Evolutionary conservation across 371 early-diverging fungal genomes (phyloP), one percentile per base, ranked within the genome.

Genomic region (Nematocida sp.): DNA sequence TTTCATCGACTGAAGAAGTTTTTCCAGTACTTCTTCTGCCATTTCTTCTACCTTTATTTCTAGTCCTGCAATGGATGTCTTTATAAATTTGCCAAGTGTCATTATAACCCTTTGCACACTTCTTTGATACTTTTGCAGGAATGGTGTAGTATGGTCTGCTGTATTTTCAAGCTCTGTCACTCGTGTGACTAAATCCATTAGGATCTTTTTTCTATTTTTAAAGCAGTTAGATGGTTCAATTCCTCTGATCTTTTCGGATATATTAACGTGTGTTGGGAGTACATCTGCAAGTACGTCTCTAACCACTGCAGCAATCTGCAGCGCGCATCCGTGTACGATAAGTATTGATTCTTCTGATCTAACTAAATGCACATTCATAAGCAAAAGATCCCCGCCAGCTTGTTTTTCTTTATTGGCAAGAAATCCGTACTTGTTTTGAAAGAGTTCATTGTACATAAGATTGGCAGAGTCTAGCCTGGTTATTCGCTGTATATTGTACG

Each of bases 311-410:
- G 67, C 7, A 20, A 75, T 47, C 15, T 72, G n/a, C 45, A 55
- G 23, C 7, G 76, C 33, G 42, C 20, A 15, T 42, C 76, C 76
- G 60, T 75, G 64, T 6, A 64, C 42, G 23, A 64, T 64, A 11
- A 64, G 64, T 64, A 64, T 64, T 15, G 64, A 27, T 11, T 64
- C 64, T 42, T 64, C 64, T 64, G 64, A 64, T 42, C n/a, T 64
- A 64, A 64, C 64, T 2, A 27, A 64, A 23, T 64, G 27, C 64
- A 64, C 64, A 42, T 64, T 64, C 64, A 64, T 64, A 9, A 64
- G 11, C 7, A 27, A 45, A 23, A 45, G 23, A 7, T 13, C 33
- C 3, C 42, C 42, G 1, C 42, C 18, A 1, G 23, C 27, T 11
- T 42, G 27, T 9, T 64, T 27, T 18, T 64, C 64, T 5, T 13